phyloP scores from a whole-genome alignment of 1,284 basidiomycete species.

The Trichosporon sp. region DNA sequence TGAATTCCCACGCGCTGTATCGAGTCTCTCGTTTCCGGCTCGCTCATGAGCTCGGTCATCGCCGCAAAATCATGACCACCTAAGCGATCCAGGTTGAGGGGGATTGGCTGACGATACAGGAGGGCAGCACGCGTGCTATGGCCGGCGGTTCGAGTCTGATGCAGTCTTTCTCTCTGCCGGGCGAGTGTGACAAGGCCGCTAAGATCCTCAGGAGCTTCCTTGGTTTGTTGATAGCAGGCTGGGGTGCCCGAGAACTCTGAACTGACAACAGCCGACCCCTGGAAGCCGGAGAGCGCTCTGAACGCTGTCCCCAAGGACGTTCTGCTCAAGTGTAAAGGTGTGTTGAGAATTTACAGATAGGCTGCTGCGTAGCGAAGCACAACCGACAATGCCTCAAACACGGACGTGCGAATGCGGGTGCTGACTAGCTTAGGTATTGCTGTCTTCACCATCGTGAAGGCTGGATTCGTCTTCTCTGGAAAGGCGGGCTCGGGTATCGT shows the following conservation, averaged over 20 bases:
- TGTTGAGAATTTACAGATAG: constrained; percentile 33
- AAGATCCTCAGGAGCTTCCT: constrained; percentile 87
- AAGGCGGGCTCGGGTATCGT: constrained; percentile 94
- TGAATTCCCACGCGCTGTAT: background rate
- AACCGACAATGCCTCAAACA: background rate
- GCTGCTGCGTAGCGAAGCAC: no score
- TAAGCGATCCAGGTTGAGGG: background rate
- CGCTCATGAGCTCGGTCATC: background rate
- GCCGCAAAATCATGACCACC: no score
- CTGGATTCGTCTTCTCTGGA: constrained; percentile 94
- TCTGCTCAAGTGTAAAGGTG: constrained; percentile 82
- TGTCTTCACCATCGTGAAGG: constrained; percentile 87
- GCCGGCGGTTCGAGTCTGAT: constrained; percentile 63
- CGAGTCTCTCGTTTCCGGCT: background rate
- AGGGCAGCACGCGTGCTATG: constrained; percentile 42
- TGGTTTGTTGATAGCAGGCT: constrained; percentile 61
- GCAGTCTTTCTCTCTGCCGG: constrained; percentile 79
- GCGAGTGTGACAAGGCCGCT: constrained; percentile 87
- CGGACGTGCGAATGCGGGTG: background rate
- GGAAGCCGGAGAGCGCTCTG: constrained; percentile 83
- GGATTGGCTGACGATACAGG: constrained; percentile 32
- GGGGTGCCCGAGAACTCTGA: background rate
- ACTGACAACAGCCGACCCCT: constrained; percentile 74
- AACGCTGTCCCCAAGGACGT: constrained; percentile 95
- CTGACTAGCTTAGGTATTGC: constrained; percentile 70